Evolutionary conservation across 2,329 filamentous ascomycete species (phyloP), one percentile per base, ranked within the genome.

Genomic region (Exophiala dermatitidis): DNA sequence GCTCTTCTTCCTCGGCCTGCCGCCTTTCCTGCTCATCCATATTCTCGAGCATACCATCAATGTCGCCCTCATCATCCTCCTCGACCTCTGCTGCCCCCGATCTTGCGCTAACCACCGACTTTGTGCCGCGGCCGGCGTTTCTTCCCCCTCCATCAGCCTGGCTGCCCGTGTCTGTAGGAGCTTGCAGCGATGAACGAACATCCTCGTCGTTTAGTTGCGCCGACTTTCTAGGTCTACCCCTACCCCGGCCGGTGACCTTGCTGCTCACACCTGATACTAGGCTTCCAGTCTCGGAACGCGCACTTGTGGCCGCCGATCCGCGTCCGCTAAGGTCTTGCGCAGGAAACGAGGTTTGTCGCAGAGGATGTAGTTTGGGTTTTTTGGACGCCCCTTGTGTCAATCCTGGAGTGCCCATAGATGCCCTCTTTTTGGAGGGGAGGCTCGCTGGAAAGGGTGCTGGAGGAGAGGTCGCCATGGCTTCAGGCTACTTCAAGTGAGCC

Each of bases 261-360:
- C 43, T 57, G 46, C 58, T 60, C 9, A 52, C 52, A n/a, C 46
- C 58, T 2, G 58, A 60, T 26, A 61, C 47, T 12, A 64, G 45
- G 30, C 60, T 62, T 12, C 61, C 61, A 4, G 62, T 62, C 33
- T 63, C 62, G 33, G 62, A 64, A n/a, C 61, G 53, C 3, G 62
- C 60, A 34, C 56, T 58, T 5, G 51, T 49, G 28, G 49, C 53
- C 6, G 57, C 53, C 5, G 60, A 55, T 3, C 42, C 50, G 36
- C 48, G 54, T 41, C 48, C 48, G 26, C 41, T 46, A 3, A 53
- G 53, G 37, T 53, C 61, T 34, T 58, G 54, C 2, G 62, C 63
- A 0, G 72, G 72, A 54, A 73, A 74, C 28, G 72, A 74, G 28
- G 72, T 74, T 54, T 75, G 72, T 36, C 72, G 69, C 49, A 75